Base-by-base conservation (phyloP, 2,329 filamentous ascomycete species). In the Arthrobotrys sinensis region DNA sequence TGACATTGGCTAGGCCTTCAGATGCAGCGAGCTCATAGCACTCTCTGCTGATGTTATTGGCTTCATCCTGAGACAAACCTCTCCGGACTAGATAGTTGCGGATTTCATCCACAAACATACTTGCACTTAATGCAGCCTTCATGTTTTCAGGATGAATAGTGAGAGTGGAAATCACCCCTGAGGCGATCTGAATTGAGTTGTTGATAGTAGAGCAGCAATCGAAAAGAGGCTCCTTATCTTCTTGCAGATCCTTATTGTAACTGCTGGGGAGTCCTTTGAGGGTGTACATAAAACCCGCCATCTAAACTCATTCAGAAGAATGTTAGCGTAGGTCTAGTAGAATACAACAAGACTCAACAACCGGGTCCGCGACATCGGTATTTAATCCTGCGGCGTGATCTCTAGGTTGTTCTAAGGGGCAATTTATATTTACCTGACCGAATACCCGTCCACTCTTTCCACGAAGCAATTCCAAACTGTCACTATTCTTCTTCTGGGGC, bases 161-260 rank as follows among this genome's bases (percentile, higher is more conserved):
- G 11, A 96, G 86, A 0, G 93, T 96, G 0, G 89, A 89, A 3
- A 96, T 86, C 4, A 96, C 91, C 70, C 93, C 92, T 21, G 91
- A 92, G 24, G 92, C 92, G 81, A 97, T 97, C 84, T 91, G 90
- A 70, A 96, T 88, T 82, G 91, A 93, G 86, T 96, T 91, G 72
- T 88, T 88, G 79, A 95, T 88, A 3, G 93, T 95, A 88, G 94
- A 92, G 84, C 94, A 89, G 83, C 91, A 89, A 84, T 96, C 92
- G 55, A 97, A 89, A 85, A 97, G 90, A 21, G 92, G 91, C 87
- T 96, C 92, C 79, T 93, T 90, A 73, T 89, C 91, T 85, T 97
- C 93, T 85, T 97, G 93, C n/a, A 96, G 85, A 84, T 97, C 93
- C 85, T 96, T 96, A 87, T 96, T 95, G 87, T 96, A 96, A 1